Evolutionary conservation across 768 basidiomycete genomes (phyloP), one percentile per base, ranked within the genome.

Genomic region (Porpolomopsis calyptriformis): DNA sequence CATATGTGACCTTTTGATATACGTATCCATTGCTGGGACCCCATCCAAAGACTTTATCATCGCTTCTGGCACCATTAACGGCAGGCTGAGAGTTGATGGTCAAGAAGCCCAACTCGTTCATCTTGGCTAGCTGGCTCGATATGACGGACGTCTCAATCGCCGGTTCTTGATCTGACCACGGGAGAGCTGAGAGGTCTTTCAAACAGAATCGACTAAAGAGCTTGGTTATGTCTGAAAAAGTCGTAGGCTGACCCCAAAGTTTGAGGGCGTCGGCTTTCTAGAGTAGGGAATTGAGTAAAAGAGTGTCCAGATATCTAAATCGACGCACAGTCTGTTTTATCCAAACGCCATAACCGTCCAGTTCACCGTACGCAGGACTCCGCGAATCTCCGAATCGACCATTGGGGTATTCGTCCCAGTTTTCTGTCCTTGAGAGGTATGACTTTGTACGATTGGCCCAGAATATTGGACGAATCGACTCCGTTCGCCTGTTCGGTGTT

Each of bases 341-440:
- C 63, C 77, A 88, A 34, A 96, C 80, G 44, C 94, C 94, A 53
- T 94, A 97, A 1, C 94, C 94, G 58, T 99, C 94, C 45, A 99
- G 67, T 65, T 99, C 96, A 57, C 96, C 96, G 54, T 96, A 99
- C 11, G 96, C 96, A 23, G 96, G 96, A 73, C 86, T 90, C 48
- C 96, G 79, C 5, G 93, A 84, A 66, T 98, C 96, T 55, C 96
- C 96, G 59, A 94, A 99, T 53, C 96, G 88, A 46, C 96, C 96
- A 62, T 99, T 99, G 41, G 96, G 96, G 63, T 96, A 98, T 61
- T 98, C 94, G 60, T 99, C 96, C 96, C 96, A 99, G 59, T 96
- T 89, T 60, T 96, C 92, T 11, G 96, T 98, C 45, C 94, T 84
- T 6, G 88, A 88, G 38, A 98, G 71, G 61, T 98, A 98, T 1